Base-by-base conservation (phyloP, 768 basidiomycete genomes). In the Sarcomyxa edulis region DNA sequence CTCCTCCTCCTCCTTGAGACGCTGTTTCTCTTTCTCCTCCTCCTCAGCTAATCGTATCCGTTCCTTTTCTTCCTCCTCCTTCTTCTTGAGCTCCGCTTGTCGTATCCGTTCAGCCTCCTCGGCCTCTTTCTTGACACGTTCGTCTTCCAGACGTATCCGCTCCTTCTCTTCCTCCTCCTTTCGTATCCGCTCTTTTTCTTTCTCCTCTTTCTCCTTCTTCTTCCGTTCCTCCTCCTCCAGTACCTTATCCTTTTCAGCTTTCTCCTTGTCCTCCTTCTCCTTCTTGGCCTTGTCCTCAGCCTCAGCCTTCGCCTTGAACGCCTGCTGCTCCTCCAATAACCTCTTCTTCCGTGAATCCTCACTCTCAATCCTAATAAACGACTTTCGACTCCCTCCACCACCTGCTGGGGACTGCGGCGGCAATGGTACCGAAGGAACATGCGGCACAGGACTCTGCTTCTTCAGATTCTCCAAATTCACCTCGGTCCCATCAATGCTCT, bases 401-500 rank as follows among this genome's bases (percentile, higher is more conserved):
- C 0, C 43, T 47, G 3, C 70, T 64, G 44, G 64, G 68, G 24
- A 55, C 57, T 7, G 69, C 55, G 1, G 68, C 62, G n/a, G n/a
- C n/a, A n/a, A n/a, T n/a, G n/a, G n/a, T n/a, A n/a, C n/a, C n/a
- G n/a, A n/a, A n/a, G n/a, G 64, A 53, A 1, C 62, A 53, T 2
- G 68, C 0, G 71, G 60, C 25, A 65, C 56, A 32, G 69, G 65
- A 37, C 61, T 65, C 28, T 64, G 55, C 46, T 76, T 72, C 23
- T 67, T 69, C 53, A 84, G 63, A 25, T 66, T 54, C 39, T 73
- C 74, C 29, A 89, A 40, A 26, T 75, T 69, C 35, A 88, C 64
- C 58, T 84, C 82, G 16, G 60, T 70, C 21, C 87, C 87, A 30
- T 81, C 75, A 28, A 71, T 61, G 39, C 63, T 74, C 60, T 84